phyloP scores from a whole-genome alignment of 495 filamentous ascomycete genomes.

The Penicillium paxilli region DNA sequence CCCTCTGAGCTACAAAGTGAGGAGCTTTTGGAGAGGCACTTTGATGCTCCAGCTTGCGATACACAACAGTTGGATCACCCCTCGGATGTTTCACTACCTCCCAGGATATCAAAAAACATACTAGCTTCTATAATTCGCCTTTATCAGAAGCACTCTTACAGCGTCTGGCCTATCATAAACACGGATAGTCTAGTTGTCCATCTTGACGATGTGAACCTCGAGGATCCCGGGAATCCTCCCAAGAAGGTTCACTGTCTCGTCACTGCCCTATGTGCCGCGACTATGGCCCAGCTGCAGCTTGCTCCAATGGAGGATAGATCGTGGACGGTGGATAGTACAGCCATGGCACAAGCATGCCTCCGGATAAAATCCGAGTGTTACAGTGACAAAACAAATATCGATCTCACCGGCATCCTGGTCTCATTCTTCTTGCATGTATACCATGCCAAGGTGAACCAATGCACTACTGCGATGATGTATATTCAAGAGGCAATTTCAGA shows the following conservation, averaged over 20 bases:
- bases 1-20: too few species aligned
- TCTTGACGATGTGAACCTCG: slow-evolving; percentile 15
- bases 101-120: slow-evolving; percentile 8
- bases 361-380: slow-evolving; percentile 14
- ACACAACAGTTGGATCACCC: neutral
- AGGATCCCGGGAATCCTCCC: neutral
- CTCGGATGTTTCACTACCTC: neutral
- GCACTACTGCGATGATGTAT: slow-evolving; percentile 32
- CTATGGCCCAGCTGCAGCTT: slow-evolving; percentile 35
- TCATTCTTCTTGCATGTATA: slow-evolving; percentile 39
- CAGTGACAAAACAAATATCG: slow-evolving; percentile 10
- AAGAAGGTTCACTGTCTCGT: slow-evolving; percentile 18
- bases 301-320: slow-evolving; percentile 11
- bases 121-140: slow-evolving; percentile 18
- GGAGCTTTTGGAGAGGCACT: too few species aligned
- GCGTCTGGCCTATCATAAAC: slow-evolving; percentile 34
- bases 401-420: slow-evolving; percentile 21
- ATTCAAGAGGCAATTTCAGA: slow-evolving; percentile 32
- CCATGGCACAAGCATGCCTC: slow-evolving; percentile 26
- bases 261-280: slow-evolving; percentile 32
- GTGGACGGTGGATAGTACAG: slow-evolving; percentile 12
- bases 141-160: slow-evolving; percentile 29
- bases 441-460: slow-evolving; percentile 32
- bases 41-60: too few species aligned
- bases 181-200: slow-evolving; percentile 14